phyloP scores from a whole-genome alignment of 1,284 basidiomycete species.

The Moniliella sp. region DNA sequence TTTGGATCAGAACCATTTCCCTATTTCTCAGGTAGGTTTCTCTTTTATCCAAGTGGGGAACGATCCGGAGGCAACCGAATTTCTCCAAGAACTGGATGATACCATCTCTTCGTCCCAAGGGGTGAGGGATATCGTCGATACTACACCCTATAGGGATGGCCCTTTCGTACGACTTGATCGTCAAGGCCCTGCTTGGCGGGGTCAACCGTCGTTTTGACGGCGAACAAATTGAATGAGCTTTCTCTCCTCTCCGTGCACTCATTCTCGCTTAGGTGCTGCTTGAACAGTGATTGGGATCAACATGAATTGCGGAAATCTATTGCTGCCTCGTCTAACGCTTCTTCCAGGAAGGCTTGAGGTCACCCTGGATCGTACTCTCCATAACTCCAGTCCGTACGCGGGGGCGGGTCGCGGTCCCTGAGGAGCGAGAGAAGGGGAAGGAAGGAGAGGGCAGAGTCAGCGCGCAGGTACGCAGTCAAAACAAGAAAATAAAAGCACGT shows the following conservation, averaged over 20 bases:
- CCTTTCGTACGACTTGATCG: slow-evolving; percentile 37
- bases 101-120: slow-evolving; percentile 11
- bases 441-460: too few relatives aligned
- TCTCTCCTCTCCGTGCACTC: background rate
- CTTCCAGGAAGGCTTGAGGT: too few relatives aligned
- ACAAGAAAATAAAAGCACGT: too few relatives aligned
- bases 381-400: too few relatives aligned
- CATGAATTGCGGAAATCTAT: too few relatives aligned
- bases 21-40: slow-evolving; percentile 40
- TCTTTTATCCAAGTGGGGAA: slow-evolving; percentile 44
- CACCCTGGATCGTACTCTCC: too few relatives aligned
- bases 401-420: too few relatives aligned
- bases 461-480: too few relatives aligned
- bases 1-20: slow-evolving; percentile 39
- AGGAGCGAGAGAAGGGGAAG: too few relatives aligned
- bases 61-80: slow-evolving; percentile 37
- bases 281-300: too few relatives aligned
- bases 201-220: background rate
- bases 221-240: background rate
- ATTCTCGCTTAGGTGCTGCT: too few relatives aligned
- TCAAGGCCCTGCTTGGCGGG: slow-evolving; percentile 45
- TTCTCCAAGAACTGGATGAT: slow-evolving; percentile 40
- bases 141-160: slow-evolving; percentile 39
- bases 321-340: too few relatives aligned
- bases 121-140: slow-evolving; percentile 41